phyloP scores from a whole-genome alignment of 2,329 filamentous ascomycete species.

The Diaporthe ampelina region DNA sequence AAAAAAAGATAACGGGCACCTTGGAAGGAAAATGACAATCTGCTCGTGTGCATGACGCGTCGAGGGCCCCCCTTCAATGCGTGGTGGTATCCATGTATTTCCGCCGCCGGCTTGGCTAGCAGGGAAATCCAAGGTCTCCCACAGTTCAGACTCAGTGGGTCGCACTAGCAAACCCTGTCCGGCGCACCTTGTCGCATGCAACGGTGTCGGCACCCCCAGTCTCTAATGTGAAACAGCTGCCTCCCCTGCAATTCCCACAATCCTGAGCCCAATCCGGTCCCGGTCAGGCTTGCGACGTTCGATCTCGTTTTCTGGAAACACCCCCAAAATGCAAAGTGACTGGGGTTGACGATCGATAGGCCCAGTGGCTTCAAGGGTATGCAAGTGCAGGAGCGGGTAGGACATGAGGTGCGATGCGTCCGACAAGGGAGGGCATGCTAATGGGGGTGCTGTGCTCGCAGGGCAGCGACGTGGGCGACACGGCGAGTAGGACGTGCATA shows the following conservation, averaged over 20 bases:
- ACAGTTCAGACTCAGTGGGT: slow-evolving; percentile 41
- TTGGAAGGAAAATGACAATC: slow-evolving; percentile 35
- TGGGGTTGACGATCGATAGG: background rate
- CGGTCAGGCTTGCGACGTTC: slow-evolving; percentile 61
- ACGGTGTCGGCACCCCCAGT: slow-evolving; percentile 55
- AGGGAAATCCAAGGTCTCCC: slow-evolving; percentile 38
- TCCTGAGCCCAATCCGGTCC: slow-evolving; percentile 56
- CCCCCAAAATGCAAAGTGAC: slow-evolving; percentile 8
- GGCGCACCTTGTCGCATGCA: slow-evolving; percentile 53
- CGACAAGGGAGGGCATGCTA: background rate
- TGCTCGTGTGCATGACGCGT: slow-evolving; percentile 41
- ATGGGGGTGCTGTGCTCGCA: background rate
- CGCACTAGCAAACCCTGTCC: slow-evolving; percentile 47
- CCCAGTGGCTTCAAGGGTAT: background rate
- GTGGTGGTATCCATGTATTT: slow-evolving; percentile 36
- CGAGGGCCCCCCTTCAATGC: slow-evolving; percentile 42
- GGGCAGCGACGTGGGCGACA: slow-evolving; percentile 11
- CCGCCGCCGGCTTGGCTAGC: slow-evolving; percentile 45
- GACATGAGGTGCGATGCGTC: background rate
- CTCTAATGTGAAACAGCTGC: slow-evolving; percentile 64
- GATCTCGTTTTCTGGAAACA: slow-evolving; percentile 57
- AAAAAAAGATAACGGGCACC: slow-evolving; percentile 25
- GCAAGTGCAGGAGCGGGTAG: slow-evolving; percentile 3
- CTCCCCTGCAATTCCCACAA: slow-evolving; percentile 63
- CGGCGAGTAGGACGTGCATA: slow-evolving; percentile 1